These are phyloP conservation scores for Podila verticillata DNA, from an alignment of 192 early-diverging fungal genomes.

Conservation along the genomic window DNA sequence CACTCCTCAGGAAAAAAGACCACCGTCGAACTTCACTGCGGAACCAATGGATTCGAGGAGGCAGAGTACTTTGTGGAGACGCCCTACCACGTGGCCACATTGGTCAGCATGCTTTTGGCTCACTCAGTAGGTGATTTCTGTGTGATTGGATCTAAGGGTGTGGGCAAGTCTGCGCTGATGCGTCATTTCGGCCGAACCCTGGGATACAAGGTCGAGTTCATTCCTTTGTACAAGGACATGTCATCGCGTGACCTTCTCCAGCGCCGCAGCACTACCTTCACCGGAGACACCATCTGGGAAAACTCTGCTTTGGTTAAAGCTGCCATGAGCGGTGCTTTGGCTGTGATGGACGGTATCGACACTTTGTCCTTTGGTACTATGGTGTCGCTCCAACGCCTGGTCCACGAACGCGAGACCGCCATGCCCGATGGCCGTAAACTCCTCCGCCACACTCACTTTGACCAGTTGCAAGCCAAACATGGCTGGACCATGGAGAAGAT, in stretches of 20 bases:
- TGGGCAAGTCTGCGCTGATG: slow-evolving; percentile 76
- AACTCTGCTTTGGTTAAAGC: slow-evolving; percentile 77
- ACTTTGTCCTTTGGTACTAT: slow-evolving; percentile 76
- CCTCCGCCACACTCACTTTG: slow-evolving; percentile 63
- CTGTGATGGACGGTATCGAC: slow-evolving; percentile 80
- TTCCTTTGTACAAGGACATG: slow-evolving; percentile 84
- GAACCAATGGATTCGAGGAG: slow-evolving; percentile 52
- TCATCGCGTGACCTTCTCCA: slow-evolving; percentile 82
- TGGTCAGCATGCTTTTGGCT: slow-evolving; percentile 63
- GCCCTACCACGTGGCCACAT: slow-evolving; percentile 59
- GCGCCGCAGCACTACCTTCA: slow-evolving; percentile 71
- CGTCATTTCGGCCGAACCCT: slow-evolving; percentile 65
- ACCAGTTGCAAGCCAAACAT: slow-evolving; percentile 57
- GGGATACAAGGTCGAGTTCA: slow-evolving; percentile 69
- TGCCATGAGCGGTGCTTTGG: slow-evolving; percentile 74
- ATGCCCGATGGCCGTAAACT: slow-evolving; percentile 76
- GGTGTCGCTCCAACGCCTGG: slow-evolving; percentile 69
- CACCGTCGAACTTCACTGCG: slow-evolving; percentile 49
- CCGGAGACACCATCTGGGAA: slow-evolving; percentile 83
- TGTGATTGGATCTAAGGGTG: slow-evolving; percentile 77
- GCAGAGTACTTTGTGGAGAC: slow-evolving; percentile 69
- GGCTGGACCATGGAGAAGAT: slow-evolving; percentile 61
- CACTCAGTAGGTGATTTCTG: slow-evolving; percentile 75
- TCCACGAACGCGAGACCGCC: slow-evolving; percentile 72
- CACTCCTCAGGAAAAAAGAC: slow-evolving; percentile 46